Base-by-base conservation (phyloP, 2,329 filamentous ascomycete genomes). In the Sclerotinia nivalis region DNA sequence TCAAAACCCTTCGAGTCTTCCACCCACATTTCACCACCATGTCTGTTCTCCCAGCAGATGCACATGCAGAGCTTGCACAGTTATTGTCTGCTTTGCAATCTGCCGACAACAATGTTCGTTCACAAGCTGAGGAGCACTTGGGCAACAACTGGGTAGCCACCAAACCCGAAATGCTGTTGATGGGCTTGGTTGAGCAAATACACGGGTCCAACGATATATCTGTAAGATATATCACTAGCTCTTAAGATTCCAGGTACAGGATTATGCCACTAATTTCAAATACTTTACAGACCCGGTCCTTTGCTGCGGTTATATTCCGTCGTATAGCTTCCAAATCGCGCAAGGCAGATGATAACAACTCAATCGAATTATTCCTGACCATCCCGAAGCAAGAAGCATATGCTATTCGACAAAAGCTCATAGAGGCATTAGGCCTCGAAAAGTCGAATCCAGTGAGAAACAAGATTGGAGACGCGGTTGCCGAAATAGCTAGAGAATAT, bases 401-500 rank as follows among this genome's bases (percentile, higher is more conserved):
- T 64, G 90, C 88, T 61, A 97, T 98, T 77, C 89, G 93, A 75
- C 87, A 91, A 77, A 97, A 95, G 80, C 84, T 98, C 70, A 86
- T 98, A 55, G 87, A 94, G 77, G 89, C 88, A 66, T 84, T 97
- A 67, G 88, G 88, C 70, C 85, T 84, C 72, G 96, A 98, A 82
- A 83, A 87, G 31, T 87, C 91, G 72, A 87, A 89, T 72, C 84
- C 87, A 52, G 92, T 97, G 60, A 87, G 96, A 77, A 96, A 97
- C 83, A 99, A 99, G 82, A 92, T 98, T 79, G 96, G 94, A 76
- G 96, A 99, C 82, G 93, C 95, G n/a, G 92, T 98, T 72, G 96
- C 96, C 34, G 96, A 99, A 82, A 86, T 99, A 71, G 96, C 95
- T 58, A 89, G 96, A 77, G 93, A 99, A 83, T 97, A 97, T 81